Evolutionary conservation across 345 rosid genomes (phyloP), one percentile per base, ranked within the genome.

Genomic region (Camelina neglecta): DNA sequence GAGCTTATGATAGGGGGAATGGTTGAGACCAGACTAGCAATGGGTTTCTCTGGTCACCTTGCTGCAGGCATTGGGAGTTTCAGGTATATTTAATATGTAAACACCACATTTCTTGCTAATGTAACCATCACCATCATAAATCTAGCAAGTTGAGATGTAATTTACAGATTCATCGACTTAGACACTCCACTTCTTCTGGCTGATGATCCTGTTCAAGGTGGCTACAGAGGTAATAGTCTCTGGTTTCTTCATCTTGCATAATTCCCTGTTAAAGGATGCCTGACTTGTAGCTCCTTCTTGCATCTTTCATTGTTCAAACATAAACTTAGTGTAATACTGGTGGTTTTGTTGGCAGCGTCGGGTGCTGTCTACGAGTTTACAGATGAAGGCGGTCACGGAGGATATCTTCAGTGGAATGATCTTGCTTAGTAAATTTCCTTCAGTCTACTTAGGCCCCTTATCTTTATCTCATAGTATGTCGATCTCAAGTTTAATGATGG

Each of bases 41-140:
- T 94, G 97, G 99, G 96, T 45, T 92, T 94, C 79, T 92, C 96
- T 2, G 93, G 96, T 48, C 96, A 92, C 79, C 92, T 94, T 71
- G 90, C 98, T 67, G 97, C 97, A 42, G 97, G 99, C 55, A 69
- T 88, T 58, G 97, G 97, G 3, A 86, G 87, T 83, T 95, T 95
- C 85, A 89, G 84, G 97, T 77, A 83, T 77, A 82, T 83, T 57
- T 31, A 29, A 49, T 49, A 64, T 61, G 15, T 53, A 29, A 60
- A 39, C 13, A 29, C 31, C 21, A 29, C 62, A 41, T 58, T 29
- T 24, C 7, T 54, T 24, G 2, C 47, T 63, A 18, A 24, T 18
- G 15, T 13, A n/a, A 47, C 16, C 31, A 29, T 53, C 7, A 33
- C 18, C 23, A 44, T 53, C 10, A 33, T 24, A 31, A 44, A 18